These are phyloP conservation scores for Knufia petricola DNA, from an alignment of 2,329 filamentous ascomycete species.

Conservation along the genomic window DNA sequence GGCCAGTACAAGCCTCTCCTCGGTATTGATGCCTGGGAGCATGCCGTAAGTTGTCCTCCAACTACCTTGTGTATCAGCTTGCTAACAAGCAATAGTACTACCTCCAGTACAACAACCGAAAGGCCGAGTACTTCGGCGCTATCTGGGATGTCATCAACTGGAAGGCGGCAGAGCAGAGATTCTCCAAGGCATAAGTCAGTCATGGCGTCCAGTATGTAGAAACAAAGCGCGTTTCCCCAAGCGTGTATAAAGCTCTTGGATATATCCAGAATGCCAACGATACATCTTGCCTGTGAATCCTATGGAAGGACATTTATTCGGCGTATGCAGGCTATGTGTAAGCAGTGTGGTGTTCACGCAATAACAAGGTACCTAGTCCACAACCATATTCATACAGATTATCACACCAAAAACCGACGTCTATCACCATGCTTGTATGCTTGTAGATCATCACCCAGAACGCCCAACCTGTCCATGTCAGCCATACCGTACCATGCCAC, in stretches of 20 bases:
- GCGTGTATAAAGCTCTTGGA: neutral
- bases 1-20: conserved; percentile 74
- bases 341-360: too few species aligned
- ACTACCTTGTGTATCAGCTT: neutral
- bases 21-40: conserved; percentile 92
- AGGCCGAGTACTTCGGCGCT: conserved; percentile 88
- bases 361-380: too few species aligned
- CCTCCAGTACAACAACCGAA: conserved; percentile 92
- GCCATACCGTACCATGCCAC: neutral
- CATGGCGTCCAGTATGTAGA: neutral
- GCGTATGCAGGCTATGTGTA: too few species aligned
- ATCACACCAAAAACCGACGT: too few species aligned
- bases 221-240: neutral
- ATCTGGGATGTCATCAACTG: conserved; percentile 96
- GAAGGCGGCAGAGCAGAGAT: conserved; percentile 76
- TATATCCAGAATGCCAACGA: too few species aligned
- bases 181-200: conserved; percentile 9
- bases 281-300: too few species aligned
- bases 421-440: too few species aligned
- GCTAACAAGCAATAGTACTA: conserved; percentile 27
- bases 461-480: too few species aligned
- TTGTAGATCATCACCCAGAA: too few species aligned
- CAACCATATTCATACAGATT: too few species aligned
- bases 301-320: too few species aligned
- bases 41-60: conserved; percentile 43